Conservation (phyloP, 2,329 filamentous ascomycete genomes). For the Nemania diffusa region DNA sequence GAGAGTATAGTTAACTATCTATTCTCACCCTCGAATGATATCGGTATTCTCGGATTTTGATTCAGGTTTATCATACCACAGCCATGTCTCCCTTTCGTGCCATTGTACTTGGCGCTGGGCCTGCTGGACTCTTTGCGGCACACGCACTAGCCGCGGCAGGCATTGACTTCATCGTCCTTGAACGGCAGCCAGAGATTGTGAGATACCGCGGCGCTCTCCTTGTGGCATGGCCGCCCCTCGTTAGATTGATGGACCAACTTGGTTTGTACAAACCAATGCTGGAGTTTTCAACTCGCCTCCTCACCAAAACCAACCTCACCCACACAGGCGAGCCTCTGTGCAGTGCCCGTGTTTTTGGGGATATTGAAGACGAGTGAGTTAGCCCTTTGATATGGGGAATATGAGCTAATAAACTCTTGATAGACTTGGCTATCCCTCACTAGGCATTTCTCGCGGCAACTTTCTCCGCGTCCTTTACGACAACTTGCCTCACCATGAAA, state of each 20-base stretch:
- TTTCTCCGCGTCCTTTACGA: conserved; percentile 40
- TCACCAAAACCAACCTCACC: conserved; percentile 28
- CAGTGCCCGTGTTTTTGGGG: background rate
- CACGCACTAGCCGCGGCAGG: conserved; percentile 37
- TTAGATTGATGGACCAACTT: conserved; percentile 49
- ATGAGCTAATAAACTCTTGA: background rate
- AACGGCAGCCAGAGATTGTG: conserved; percentile 43
- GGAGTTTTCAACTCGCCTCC: conserved; percentile 11
- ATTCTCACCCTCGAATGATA: background rate
- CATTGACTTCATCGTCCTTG: conserved; percentile 52
- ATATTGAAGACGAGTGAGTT: conserved; percentile 31
- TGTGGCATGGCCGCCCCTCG: conserved; percentile 42
- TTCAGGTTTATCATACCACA: background rate
- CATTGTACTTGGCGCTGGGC: conserved; percentile 39
- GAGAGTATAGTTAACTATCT: background rate
- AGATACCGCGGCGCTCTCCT: conserved; percentile 47
- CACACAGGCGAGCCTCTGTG: conserved; percentile 18
- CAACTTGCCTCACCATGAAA: conserved; percentile 31
- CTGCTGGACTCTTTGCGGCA: conserved; percentile 40
- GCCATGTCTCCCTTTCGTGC: conserved; percentile 34
- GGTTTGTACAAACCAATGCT: conserved; percentile 39
- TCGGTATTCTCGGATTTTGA: background rate
- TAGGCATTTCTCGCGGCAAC: conserved; percentile 37
- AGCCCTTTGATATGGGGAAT: too few species aligned
- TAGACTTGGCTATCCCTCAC: conserved; percentile 31